phyloP scores from a whole-genome alignment of 2,329 filamentous ascomycete genomes.

The Paecilomyces variotii region DNA sequence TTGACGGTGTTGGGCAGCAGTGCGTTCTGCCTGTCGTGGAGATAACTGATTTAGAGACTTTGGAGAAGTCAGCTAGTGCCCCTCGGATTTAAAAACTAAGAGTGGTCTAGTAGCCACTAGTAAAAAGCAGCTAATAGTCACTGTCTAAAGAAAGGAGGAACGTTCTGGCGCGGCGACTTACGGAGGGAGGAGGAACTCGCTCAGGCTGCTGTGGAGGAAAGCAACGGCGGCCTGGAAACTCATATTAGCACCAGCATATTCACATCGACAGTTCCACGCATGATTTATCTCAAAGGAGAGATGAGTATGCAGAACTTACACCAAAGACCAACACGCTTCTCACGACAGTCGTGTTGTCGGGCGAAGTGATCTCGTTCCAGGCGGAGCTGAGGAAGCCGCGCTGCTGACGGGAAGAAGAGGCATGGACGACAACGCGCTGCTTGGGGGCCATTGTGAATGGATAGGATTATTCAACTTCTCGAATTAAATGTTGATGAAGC shows the following conservation, averaged over 20 bases:
- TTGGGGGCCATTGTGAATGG: slow-evolving; percentile 55
- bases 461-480: background rate
- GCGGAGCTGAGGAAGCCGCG: slow-evolving; percentile 49
- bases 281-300: slow-evolving; percentile 3
- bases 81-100: background rate
- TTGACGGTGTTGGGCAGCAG: background rate
- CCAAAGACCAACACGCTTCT: slow-evolving; percentile 61
- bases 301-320: slow-evolving; percentile 40
- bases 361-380: slow-evolving; percentile 55
- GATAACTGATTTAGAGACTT: background rate
- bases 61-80: background rate
- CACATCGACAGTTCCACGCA: background rate
- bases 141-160: background rate
- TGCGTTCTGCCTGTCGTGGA: background rate
- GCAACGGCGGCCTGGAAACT: slow-evolving; percentile 51
- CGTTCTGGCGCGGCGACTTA: slow-evolving; percentile 22
- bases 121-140: background rate
- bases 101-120: background rate
- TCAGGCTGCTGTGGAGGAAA: slow-evolving; percentile 60
- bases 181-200: slow-evolving; percentile 60
- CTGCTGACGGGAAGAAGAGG: slow-evolving; percentile 33
- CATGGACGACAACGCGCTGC: slow-evolving; percentile 47
- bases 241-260: slow-evolving; percentile 8
- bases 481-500: background rate
- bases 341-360: slow-evolving; percentile 63